phyloP scores from a whole-genome alignment of 768 basidiomycete genomes.

The Kwoniella pini region DNA sequence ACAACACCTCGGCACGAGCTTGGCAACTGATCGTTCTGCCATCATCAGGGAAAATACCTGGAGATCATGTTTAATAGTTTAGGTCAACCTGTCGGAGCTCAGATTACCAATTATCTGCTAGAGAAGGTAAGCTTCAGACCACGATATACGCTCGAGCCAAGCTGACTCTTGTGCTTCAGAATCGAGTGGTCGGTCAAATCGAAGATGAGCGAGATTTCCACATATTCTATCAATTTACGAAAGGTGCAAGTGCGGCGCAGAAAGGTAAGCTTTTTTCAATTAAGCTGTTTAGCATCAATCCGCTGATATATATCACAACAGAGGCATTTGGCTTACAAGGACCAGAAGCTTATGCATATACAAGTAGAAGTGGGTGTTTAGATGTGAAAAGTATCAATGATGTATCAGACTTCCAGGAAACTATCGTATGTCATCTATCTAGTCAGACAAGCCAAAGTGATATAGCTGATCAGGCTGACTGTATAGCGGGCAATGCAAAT shows the following conservation, averaged over 20 bases:
- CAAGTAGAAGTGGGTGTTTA: conserved; percentile 85
- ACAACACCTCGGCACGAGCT: too few species aligned
- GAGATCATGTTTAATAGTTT: conserved; percentile 97
- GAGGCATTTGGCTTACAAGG: conserved; percentile 94
- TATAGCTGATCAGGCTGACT: too few species aligned
- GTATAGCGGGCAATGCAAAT: conserved; percentile 84
- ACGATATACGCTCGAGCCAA: too few species aligned
- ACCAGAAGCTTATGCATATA: conserved; percentile 93
- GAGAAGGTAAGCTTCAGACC: conserved; percentile 75
- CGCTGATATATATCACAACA: conserved; percentile 49
- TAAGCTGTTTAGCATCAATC: neutral
- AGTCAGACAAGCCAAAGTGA: neutral
- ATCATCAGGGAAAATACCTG: conserved; percentile 85
- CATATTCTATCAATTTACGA: conserved; percentile 99
- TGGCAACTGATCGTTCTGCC: neutral
- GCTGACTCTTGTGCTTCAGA: conserved; percentile 36
- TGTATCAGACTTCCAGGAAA: conserved; percentile 79
- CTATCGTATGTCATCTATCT: conserved; percentile 64
- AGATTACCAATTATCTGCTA: conserved; percentile 96
- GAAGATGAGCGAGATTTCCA: conserved; percentile 97
- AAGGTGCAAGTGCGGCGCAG: conserved; percentile 84
- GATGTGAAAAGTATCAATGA: conserved; percentile 91
- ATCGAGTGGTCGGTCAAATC: conserved; percentile 85
- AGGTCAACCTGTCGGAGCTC: conserved; percentile 93
- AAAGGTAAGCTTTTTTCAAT: conserved; percentile 63